phyloP scores from a whole-genome alignment of 2,329 filamentous ascomycete genomes.

The Beauveria brongniartii region DNA sequence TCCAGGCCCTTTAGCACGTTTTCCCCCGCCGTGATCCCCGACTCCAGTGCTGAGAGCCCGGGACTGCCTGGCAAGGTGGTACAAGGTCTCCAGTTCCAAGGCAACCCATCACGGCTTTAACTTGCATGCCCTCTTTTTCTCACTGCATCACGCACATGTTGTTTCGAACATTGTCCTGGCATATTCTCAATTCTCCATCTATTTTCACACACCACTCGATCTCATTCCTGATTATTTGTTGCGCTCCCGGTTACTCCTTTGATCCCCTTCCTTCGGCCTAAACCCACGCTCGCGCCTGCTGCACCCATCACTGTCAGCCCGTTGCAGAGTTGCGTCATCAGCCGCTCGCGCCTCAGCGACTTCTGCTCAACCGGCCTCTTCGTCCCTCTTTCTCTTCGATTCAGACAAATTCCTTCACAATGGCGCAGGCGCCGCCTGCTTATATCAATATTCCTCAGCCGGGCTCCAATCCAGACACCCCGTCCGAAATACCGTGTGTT shows the following conservation, averaged over 20 bases:
- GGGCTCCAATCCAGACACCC: constrained; percentile 74
- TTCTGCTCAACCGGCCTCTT: background rate
- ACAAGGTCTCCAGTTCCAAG: background rate
- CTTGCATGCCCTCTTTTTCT: background rate
- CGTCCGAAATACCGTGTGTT: constrained; percentile 81
- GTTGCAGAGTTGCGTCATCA: background rate
- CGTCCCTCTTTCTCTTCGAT: background rate
- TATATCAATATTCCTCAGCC: constrained; percentile 79
- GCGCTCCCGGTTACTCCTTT: background rate
- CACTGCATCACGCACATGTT: background rate
- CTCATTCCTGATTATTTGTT: background rate
- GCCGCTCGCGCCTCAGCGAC: background rate
- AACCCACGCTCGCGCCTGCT: background rate
- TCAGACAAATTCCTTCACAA: constrained; percentile 16
- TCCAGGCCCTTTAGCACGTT: background rate
- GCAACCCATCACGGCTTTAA: background rate
- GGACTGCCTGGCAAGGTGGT: background rate
- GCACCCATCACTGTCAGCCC: background rate
- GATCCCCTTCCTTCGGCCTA: background rate
- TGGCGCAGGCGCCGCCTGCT: constrained; percentile 47
- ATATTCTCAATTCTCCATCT: background rate
- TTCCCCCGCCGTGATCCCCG: background rate
- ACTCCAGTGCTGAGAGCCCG: background rate
- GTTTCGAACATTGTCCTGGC: background rate
- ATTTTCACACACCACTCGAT: background rate